phyloP scores from a whole-genome alignment of 2,329 filamentous ascomycete genomes.

The Ascochyta fabae region DNA sequence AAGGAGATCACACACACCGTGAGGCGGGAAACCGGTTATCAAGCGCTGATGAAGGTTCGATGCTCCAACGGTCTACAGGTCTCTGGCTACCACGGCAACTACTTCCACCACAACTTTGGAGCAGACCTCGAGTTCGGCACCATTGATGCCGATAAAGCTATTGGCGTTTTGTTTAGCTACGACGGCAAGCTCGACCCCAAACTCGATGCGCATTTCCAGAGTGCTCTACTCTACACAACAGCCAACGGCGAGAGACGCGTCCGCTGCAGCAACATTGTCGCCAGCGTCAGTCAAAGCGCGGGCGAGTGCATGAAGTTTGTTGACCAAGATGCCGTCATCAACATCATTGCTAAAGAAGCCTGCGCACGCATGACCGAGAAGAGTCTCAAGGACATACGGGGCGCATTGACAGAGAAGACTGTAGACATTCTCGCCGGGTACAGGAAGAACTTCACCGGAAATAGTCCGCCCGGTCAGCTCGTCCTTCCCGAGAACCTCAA shows the following conservation, averaged over 20 bases:
- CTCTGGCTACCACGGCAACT: slow-evolving; percentile 93
- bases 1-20: slow-evolving; percentile 87
- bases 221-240: slow-evolving; percentile 91
- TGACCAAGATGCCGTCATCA: slow-evolving; percentile 91
- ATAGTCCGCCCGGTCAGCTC: slow-evolving; percentile 87
- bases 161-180: slow-evolving; percentile 90
- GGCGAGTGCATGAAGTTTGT: slow-evolving; percentile 89
- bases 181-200: slow-evolving; percentile 98
- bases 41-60: slow-evolving; percentile 96
- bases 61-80: slow-evolving; percentile 97
- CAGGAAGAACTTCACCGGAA: slow-evolving; percentile 87
- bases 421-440: slow-evolving; percentile 92
- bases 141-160: slow-evolving; percentile 90
- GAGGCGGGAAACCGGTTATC: slow-evolving; percentile 89
- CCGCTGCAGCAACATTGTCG: slow-evolving; percentile 90
- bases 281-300: slow-evolving; percentile 84
- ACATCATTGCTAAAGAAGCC: slow-evolving; percentile 90
- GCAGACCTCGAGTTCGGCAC: slow-evolving; percentile 93
- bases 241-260: slow-evolving; percentile 87
- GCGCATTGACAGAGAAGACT: slow-evolving; percentile 84
- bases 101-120: slow-evolving; percentile 92
- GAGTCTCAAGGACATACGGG: slow-evolving; percentile 83
- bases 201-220: slow-evolving; percentile 96
- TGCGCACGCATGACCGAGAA: slow-evolving; percentile 81
- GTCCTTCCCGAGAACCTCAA: slow-evolving; percentile 96